Base-by-base conservation (phyloP, 306 rosid species). In the Phaseolus lunatus region DNA sequence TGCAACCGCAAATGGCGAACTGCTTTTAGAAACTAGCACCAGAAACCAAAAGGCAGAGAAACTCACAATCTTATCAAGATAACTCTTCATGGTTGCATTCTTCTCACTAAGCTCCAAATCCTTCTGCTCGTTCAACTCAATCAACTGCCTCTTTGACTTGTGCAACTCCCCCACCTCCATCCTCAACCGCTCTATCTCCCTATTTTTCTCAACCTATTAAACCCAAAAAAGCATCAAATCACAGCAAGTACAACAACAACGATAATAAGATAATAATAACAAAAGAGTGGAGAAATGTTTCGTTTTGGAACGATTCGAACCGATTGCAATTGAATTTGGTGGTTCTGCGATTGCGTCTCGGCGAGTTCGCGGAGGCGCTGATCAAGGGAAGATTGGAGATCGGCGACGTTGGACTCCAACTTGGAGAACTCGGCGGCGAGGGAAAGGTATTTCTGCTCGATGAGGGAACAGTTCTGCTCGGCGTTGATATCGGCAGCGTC, bases 21-120 rank as follows among this genome's bases (percentile, higher is more conserved):
- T 56, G 16, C 13, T 56, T 56, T 10, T 23, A 57, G 24, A 57
- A 57, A n/a, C 19, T n/a, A 37, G 39, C 20, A 11, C 19, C 69
- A 82, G 20, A 61, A 9, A 48, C 31, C n/a, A 75, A 59, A 76
- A 69, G 5, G 7, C 61, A 69, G 68, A 76, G 49, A 49, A 66
- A 49, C 95, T 86, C 74, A 95, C 99, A 90, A 95, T 89, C 86
- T 90, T 95, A 78, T 95, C 97, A 12, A 95, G 93, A 81, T 95
- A 95, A 65, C 90, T 86, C 86, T 88, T 92, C 75, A 88, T 75
- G 27, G 90, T 81, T 47, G 90, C 85, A 72, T 88, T 90, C 86
- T 92, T 95, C 78, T 91, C 99, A 69, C 93, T 85, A 39, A 89
- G 87, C 62, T 87, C 94, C 59, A 80, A 80, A 86, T 90, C 90